Percentiles rank a stretch among this genome's conserved stretches.
Conservation (phyloP, 2,329 filamentous ascomycete genomes). For the Myriosclerotinia curreyana region DNA sequence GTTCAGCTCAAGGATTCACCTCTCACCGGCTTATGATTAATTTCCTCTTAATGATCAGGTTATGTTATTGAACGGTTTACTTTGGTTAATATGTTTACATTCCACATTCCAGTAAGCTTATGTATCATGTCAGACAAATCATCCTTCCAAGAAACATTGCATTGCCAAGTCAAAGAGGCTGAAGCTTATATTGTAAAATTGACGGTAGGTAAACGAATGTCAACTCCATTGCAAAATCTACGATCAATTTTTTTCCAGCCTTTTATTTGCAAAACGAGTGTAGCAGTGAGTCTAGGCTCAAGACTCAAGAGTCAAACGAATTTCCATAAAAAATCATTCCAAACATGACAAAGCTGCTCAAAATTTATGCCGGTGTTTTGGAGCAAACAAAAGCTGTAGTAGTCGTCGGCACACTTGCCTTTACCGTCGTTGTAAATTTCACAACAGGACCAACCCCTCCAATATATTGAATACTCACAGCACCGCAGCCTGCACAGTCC, state of each 20-base stretch:
- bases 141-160: not conserved
- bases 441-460: slow-evolving; percentile 19
- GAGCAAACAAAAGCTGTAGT: slow-evolving; percentile 12
- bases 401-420: slow-evolving; percentile 6
- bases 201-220: not conserved
- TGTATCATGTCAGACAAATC: not conserved
- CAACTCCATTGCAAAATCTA: not conserved
- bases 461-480: slow-evolving; percentile 2
- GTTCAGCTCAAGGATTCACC: not conserved
- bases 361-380: not conserved
- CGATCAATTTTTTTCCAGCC: not conserved
- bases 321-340: not conserved
- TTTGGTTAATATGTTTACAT: not conserved
- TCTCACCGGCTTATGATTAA: not conserved
- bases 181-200: slow-evolving; percentile 1
- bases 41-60: not conserved
- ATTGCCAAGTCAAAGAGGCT: not conserved
- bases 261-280: not conserved
- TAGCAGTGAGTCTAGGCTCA: not conserved
- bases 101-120: not conserved
- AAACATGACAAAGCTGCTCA: not conserved
- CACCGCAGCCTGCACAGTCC: slow-evolving; percentile 18
- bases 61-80: not conserved
- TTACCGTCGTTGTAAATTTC: slow-evolving; percentile 10
- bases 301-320: not conserved